Base-by-base conservation (phyloP, 768 basidiomycete species). In the Hortiboletus campestris region DNA sequence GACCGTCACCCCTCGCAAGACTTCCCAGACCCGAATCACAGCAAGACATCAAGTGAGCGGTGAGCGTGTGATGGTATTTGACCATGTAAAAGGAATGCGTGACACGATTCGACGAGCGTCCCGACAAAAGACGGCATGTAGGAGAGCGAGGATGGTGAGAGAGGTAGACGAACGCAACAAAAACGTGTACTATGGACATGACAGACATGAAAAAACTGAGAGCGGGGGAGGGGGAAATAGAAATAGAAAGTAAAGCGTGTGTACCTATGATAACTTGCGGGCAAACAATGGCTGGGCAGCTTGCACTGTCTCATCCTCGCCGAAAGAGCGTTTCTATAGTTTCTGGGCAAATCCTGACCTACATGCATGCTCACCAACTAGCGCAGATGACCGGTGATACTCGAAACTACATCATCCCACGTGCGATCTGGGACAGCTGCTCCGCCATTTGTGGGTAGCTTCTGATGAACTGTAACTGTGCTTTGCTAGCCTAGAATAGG, bases 401-500 rank as follows among this genome's bases (percentile, higher is more conserved):
- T 38, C 48, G 16, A 53, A 44, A 56, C 63, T 62, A 75, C 56
- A 69, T 58, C 75, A 78, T 75, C 46, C 61, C 60, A 19, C 68
- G 67, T 25, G 81, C 81, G 49, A 82, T 77, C 61, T 73, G 76
- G 22, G 69, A 75, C 40, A 91, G 72, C 72, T 88, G 80, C n/a
- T 76, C 78, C n/a, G 88, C 90, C 82, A 88, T 84, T 52, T 86
- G 81, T 1, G 94, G 94, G 67, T 93, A 97, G 62, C 83, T 85
- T 68, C 83, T 78, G 68, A 88, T 77, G 73, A 97, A 97, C 63
- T 91, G 81, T 52, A 89, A 74, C 71, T 97, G 95, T 8, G 93
- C 83, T 53, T 78, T 77, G 42, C 91, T 88, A 12, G 94, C 94
- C 85, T 94, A 70, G 1, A 62, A n/a, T 58, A 28, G n/a, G 28